Evolutionary conservation across 305 asterid genomes (phyloP).

Genomic region (Solanum hybrid): DNA sequence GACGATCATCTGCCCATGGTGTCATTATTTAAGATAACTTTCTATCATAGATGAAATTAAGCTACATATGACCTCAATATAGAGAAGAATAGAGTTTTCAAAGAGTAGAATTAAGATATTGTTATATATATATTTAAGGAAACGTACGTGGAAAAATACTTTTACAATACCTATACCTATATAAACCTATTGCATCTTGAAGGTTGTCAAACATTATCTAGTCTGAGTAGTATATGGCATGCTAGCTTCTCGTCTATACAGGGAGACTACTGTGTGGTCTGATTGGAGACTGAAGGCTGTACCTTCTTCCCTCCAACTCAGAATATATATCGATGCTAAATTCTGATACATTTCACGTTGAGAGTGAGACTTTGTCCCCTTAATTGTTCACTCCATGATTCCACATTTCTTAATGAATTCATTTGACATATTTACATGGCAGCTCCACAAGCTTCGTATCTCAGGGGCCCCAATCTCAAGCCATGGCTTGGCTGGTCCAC

Average conservation of each 20-base stretch:
- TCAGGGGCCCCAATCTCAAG: slow-evolving; percentile 49
- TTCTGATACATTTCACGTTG: slow-evolving; percentile 12
- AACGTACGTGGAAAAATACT: not conserved
- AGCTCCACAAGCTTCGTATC: slow-evolving; percentile 46
- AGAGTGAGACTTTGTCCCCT: not conserved
- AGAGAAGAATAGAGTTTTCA: not conserved
- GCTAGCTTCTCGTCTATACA: slow-evolving; percentile 28
- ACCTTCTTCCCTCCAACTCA: slow-evolving; percentile 85
- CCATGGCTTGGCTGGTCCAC: slow-evolving; percentile 97
- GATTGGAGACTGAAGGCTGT: slow-evolving; percentile 69
- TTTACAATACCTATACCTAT: not conserved
- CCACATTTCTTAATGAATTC: slow-evolving; percentile 43
- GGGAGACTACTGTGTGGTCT: slow-evolving; percentile 23
- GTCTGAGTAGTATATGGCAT: slow-evolving; percentile 14
- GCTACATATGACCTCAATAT: not conserved
- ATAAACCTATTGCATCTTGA: slow-evolving; percentile 1
- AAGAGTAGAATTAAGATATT: not conserved
- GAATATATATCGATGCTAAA: slow-evolving; percentile 19
- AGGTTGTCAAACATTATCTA: slow-evolving; percentile 17
- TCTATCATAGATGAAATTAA: not conserved
- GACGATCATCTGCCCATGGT: not conserved
- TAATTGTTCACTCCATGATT: slow-evolving; percentile 25
- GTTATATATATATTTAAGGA: not conserved
- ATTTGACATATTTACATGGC: slow-evolving; percentile 59
- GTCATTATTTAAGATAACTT: not conserved